Evolutionary conservation across 495 filamentous ascomycete species (phyloP), one percentile per base, ranked within the genome.

Genomic region (Penicillium parvum): DNA sequence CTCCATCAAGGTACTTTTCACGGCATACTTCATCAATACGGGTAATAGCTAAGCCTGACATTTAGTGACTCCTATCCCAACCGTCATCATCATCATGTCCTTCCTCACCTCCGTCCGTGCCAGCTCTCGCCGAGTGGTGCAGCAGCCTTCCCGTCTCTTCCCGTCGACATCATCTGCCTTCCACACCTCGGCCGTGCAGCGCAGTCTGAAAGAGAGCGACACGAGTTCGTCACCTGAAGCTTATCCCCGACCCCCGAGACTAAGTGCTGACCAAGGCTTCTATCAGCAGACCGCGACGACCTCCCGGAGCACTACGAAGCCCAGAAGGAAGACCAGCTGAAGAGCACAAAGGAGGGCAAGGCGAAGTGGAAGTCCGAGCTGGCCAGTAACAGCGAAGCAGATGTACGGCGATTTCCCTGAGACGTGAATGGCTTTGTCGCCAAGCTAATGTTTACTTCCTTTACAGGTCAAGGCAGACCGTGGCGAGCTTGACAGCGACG

Each of bases 361-460:
- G 85, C 72, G 9, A 76, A 88, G 50, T 95, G 90, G 90, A 85
- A 85, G 63, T 69, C 81, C 14, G 83, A 86, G 57, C 64, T 96
- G 40, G 86, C 86, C 4, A 86, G 79, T 45, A 77, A 86, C 58
- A 88, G 83, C 54, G 90, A 96, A 73, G 82, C 83, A 49, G 81
- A 80, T 55, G 81, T 96, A 64, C 32, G 69, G 54, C 4, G 43
- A 35, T 17, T 2, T 2, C 14, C 18, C n/a, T 6, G 9, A 10
- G n/a, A 4, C 1, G 25, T 9, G 25, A 27, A 6, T 7, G 5
- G n/a, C 5, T 10, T 6, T 15, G 3, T 14, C 0, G 2, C 21
- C 16, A n/a, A 36, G 11, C 19, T 48, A 14, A 37, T 19, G n/a
- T 23, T 26, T 4, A 1, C 5, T 27, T 27, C 14, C 9, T 25